Base-by-base conservation (phyloP, 164 flowering plant species). In the Stephania yunnanensis region DNA sequence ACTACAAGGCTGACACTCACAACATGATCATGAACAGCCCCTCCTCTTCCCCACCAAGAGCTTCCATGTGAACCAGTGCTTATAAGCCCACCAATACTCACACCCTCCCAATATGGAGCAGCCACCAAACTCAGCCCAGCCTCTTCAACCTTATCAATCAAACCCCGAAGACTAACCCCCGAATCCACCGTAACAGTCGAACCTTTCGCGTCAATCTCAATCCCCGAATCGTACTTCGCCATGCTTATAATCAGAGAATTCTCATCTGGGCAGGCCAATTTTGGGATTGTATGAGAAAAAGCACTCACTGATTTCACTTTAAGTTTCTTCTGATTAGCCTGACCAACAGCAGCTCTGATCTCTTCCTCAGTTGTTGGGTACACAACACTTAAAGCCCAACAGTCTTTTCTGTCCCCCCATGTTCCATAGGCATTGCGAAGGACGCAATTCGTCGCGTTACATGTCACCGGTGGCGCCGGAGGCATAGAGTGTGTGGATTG, bases 71-170 rank as follows among this genome's bases (percentile, higher is more conserved):
- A 84, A 0, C 98, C 98, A 0, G 92, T 91, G 70, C 92, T 86
- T 2, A 93, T 85, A 7, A 90, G 25, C n/a, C 98, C 98, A 4
- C 89, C 97, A n/a, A 92, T 77, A 30, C 92, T 94, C 46, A 86
- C 91, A 1, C 98, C 98, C 72, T 91, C 95, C 98, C 97, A 92
- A 69, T 94, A 94, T 3, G 98, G 94, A 52, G 97, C 78, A 55
- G 92, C 89, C 77, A 86, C 97, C 65, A 94, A 70, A 77, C 94
- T 91, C 82, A 94, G n/a, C 31, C 90, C 90, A 1, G 75, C 85
- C 25, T 71, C 85, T 64, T 86, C 96, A 48, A 89, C 89, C 69
- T 61, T 76, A 80, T 92, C 84, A 2, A 94, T 90, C 80, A 94
- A 61, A 25, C 75, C 81, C 25, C 98, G 68, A 6, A 92, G 77